Evolutionary conservation across 163 green algal species (phyloP).

Genomic region (Scenedesmus sp.): DNA sequence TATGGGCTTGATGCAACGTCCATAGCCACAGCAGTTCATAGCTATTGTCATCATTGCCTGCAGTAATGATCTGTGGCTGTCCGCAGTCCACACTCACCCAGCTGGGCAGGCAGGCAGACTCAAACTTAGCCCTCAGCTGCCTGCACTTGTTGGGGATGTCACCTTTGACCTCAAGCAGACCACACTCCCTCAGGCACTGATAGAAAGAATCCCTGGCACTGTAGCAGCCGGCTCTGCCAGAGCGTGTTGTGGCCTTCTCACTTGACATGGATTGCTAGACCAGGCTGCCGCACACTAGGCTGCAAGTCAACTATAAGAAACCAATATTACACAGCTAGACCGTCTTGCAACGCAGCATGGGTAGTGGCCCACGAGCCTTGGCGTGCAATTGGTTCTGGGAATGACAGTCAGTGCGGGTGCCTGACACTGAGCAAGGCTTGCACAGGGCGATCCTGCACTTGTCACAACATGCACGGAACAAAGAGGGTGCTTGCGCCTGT

Average conservation of each 20-base stretch:
- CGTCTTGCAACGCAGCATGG: not conserved
- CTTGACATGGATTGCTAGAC: not conserved
- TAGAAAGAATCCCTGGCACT: conserved; percentile 78
- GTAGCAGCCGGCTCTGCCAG: conserved; percentile 5
- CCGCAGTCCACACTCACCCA: conserved; percentile 67
- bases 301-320: not conserved
- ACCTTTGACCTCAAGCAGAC: conserved; percentile 58
- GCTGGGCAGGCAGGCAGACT: conserved; percentile 73
- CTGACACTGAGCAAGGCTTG: not conserved
- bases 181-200: conserved; percentile 66
- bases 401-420: not conserved
- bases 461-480: not conserved
- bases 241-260: conserved; percentile 14
- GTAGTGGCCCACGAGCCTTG: not conserved
- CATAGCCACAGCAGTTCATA: not conserved
- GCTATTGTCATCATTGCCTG: not conserved
- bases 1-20: not conserved
- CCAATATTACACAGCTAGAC: not conserved
- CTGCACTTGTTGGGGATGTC: conserved; percentile 67
- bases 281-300: not conserved
- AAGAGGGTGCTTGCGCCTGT: not conserved
- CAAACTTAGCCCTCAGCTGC: conserved; percentile 65
- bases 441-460: not conserved
- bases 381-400: not conserved
- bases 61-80: not conserved